Evolutionary conservation across 2,329 filamentous ascomycete genomes (phyloP), one percentile per base, ranked within the genome.

Genomic region (Mycosphaerella arachidis): DNA sequence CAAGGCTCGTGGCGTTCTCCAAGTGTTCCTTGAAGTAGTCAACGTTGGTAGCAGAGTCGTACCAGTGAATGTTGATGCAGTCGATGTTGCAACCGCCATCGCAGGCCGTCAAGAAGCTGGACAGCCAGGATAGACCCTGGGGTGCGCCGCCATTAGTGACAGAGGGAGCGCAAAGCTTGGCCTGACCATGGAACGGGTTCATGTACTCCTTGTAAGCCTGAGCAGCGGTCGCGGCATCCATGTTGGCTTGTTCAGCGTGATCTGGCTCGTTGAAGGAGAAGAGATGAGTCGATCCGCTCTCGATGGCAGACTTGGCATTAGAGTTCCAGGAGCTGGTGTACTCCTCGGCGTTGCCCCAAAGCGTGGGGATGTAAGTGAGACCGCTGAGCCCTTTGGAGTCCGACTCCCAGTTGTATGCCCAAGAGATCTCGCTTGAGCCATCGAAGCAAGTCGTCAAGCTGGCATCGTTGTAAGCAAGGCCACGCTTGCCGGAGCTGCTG

Each of bases 261-360:
- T 91, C 88, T 50, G 85, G 85, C 79, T 91, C 87, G 80, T 91
- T 91, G 82, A 89, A 89, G 73, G 81, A 80, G 70, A 90, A 80
- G 57, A 90, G 73, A 67, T 81, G 78, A 63, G 78, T 82, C 65
- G 81, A 76, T 58, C 86, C 87, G 12, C 72, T 71, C 54, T 73
- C 67, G 62, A 89, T 81, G 62, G 84, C 83, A 16, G 73, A 70
- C 56, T 80, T 71, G 50, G 81, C 85, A 63, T 81, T 79, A 13
- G 61, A 50, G 33, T 69, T 66, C 85, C 86, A 90, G 67, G 69
- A 71, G 56, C 67, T 57, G 58, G 79, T 79, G 72, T 82, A 78
- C 12, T 74, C 72, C 9, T 69, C 58, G 12, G 66, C 66, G 57
- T 79, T 72, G 56, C 83, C 81, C 72, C 70, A 75, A 52, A 90